Percentiles rank a stretch among this genome's conserved stretches.
Conservation (phyloP, 768 basidiomycete species). For the Coprinopsis sp. region DNA sequence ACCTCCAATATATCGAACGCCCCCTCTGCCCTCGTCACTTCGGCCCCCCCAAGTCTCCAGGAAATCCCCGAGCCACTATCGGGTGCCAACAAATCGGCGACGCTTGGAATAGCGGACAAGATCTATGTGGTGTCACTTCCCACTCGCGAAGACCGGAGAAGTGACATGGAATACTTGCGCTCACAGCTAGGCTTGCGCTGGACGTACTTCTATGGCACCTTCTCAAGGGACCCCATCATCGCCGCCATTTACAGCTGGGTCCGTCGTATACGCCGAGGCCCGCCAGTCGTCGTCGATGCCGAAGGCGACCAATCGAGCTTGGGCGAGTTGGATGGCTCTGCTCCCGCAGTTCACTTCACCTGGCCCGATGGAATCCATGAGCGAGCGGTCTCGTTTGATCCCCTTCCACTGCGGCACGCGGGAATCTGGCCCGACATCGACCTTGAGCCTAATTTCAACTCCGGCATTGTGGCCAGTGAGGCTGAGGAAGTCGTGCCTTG, state of each 20-base stretch:
- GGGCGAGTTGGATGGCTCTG: neutral
- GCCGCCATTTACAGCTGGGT: conserved; percentile 42
- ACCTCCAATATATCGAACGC: too few species aligned
- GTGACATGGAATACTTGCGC: conserved; percentile 54
- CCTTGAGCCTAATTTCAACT: neutral
- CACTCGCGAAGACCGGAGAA: conserved; percentile 47
- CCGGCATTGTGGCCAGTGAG: neutral
- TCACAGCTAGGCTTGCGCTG: conserved; percentile 43
- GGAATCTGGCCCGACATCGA: too few species aligned
- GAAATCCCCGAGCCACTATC: neutral
- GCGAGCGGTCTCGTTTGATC: neutral
- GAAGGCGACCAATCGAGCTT: too few species aligned
- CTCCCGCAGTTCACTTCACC: conserved; percentile 10
- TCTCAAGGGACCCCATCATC: conserved; percentile 35
- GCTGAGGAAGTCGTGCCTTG: conserved; percentile 21
- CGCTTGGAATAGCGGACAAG: conserved; percentile 35
- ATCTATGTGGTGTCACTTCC: conserved; percentile 62
- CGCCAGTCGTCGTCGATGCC: conserved; percentile 11
- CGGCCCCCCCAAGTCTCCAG: neutral
- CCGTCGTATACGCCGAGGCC: conserved; percentile 21
- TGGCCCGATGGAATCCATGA: conserved; percentile 29
- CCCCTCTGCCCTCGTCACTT: too few species aligned
- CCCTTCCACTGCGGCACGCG: too few species aligned
- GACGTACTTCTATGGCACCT: conserved; percentile 49
- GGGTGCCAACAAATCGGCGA: conserved; percentile 4